A percentile compares a stretch with the other conserved stretches of the same genome.
phyloP scores from a whole-genome alignment of 2,329 filamentous ascomycete species.

The Neurospora sp. region DNA sequence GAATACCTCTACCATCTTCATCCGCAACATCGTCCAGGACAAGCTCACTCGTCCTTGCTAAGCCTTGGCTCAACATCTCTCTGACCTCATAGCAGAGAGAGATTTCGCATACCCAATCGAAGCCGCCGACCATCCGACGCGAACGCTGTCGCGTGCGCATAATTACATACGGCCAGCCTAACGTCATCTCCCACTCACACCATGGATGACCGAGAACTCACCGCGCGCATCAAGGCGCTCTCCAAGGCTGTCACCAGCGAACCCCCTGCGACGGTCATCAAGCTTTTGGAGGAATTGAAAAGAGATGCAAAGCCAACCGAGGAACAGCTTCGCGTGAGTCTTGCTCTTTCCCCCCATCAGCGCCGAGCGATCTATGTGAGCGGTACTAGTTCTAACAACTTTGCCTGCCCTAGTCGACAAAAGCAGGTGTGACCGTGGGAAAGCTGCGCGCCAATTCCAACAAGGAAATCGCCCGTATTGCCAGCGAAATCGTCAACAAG shows the following conservation, averaged over 20 bases:
- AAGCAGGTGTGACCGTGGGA: conserved; percentile 81
- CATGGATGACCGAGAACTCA: conserved; percentile 79
- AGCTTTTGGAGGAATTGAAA: conserved; percentile 69
- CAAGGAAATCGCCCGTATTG: conserved; percentile 69
- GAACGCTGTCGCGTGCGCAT: neutral
- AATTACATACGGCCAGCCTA: neutral
- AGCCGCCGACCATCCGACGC: neutral
- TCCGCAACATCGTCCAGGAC: neutral
- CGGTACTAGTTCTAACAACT: conserved; percentile 1
- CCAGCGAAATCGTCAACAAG: conserved; percentile 74
- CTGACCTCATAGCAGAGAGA: neutral
- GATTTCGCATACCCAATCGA: neutral
- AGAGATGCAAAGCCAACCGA: conserved; percentile 76
- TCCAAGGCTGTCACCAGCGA: conserved; percentile 74
- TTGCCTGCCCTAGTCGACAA: conserved; percentile 51
- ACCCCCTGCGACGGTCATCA: conserved; percentile 59
- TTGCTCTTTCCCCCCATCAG: neutral
- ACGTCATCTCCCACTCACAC: conserved; percentile 4
- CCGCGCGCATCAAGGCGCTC: conserved; percentile 66
- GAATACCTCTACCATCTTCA: neutral
- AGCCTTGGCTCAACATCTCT: neutral
- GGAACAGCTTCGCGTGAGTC: conserved; percentile 69
- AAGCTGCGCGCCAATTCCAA: conserved; percentile 68
- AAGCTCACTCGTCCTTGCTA: neutral
- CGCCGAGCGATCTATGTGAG: neutral